phyloP scores from a whole-genome alignment of 176 grass and related monocot species.

The Avena insularis region DNA sequence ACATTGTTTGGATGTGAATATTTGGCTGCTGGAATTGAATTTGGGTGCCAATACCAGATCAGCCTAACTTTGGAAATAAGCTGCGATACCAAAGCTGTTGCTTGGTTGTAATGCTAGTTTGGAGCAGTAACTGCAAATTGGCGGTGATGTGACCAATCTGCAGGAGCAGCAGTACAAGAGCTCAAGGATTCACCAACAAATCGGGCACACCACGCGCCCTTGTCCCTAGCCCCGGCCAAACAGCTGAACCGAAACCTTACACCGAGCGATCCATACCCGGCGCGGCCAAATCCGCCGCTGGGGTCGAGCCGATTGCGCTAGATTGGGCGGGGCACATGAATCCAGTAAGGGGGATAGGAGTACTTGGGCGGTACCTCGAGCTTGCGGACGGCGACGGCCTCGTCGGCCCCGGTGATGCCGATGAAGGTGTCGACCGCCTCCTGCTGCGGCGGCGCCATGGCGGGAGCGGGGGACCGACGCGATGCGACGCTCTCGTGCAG shows the following conservation, averaged over 20 bases:
- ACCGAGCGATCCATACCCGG: background rate
- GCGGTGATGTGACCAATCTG: background rate
- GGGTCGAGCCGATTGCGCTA: background rate
- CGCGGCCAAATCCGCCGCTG: background rate
- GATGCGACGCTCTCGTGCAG: background rate
- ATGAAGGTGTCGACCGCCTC: constrained; percentile 91
- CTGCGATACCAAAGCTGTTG: no score
- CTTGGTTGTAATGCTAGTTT: background rate
- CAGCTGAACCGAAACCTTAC: background rate
- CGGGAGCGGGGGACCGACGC: constrained; percentile 5
- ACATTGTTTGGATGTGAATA: no score
- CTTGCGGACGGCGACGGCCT: constrained; percentile 68
- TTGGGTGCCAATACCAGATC: no score
- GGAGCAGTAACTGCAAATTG: constrained; percentile 8
- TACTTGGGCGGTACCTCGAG: constrained; percentile 61
- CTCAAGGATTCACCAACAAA: constrained; percentile 32
- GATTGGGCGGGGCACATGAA: constrained; percentile 23
- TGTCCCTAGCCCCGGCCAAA: background rate
- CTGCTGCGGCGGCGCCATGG: constrained; percentile 76
- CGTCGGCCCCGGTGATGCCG: constrained; percentile 75
- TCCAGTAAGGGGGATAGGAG: background rate
- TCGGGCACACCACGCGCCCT: constrained; percentile 25
- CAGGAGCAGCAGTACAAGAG: no score
- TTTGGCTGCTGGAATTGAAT: no score
- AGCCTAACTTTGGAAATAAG: no score